phyloP scores from a whole-genome alignment of 108 stramenopile genomes.

The Parmales sp. region DNA sequence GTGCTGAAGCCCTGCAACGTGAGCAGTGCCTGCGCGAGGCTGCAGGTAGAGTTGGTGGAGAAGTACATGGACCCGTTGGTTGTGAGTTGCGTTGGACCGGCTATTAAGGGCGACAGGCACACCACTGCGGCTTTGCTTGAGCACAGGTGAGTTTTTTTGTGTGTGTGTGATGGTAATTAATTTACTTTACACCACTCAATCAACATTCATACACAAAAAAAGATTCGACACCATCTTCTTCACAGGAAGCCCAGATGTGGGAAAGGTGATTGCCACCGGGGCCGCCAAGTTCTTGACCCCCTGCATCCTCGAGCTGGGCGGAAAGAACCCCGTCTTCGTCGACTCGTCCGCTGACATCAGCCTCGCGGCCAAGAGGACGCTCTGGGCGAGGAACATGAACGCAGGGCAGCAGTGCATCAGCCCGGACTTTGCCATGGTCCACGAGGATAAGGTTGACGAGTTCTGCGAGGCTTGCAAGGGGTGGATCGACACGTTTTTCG shows the following conservation, averaged over 20 bases:
- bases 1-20: neutral
- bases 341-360: slow-evolving; percentile 18
- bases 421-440: slow-evolving; percentile 36
- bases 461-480: neutral
- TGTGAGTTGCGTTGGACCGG: neutral
- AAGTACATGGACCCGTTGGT: neutral
- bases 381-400: slow-evolving; percentile 26
- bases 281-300: slow-evolving; percentile 50
- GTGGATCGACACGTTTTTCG: neutral
- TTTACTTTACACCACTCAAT: too few relatives aligned
- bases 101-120: slow-evolving; percentile 12
- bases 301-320: slow-evolving; percentile 44
- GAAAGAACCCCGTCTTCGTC: slow-evolving; percentile 33
- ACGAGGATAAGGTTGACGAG: slow-evolving; percentile 11
- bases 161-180: too few relatives aligned
- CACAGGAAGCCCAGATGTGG: slow-evolving; percentile 35
- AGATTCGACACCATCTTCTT: slow-evolving; percentile 43
- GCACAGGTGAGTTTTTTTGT: neutral
- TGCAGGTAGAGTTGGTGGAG: neutral
- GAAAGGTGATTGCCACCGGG: slow-evolving; percentile 32
- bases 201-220: too few relatives aligned
- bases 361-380: slow-evolving; percentile 27
- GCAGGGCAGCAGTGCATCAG: slow-evolving; percentile 45
- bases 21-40: neutral
- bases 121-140: neutral